Evolutionary conservation across 2,329 filamentous ascomycete species (phyloP), one percentile per base, ranked within the genome.

Genomic region (Stagonosporopsis tanaceti): DNA sequence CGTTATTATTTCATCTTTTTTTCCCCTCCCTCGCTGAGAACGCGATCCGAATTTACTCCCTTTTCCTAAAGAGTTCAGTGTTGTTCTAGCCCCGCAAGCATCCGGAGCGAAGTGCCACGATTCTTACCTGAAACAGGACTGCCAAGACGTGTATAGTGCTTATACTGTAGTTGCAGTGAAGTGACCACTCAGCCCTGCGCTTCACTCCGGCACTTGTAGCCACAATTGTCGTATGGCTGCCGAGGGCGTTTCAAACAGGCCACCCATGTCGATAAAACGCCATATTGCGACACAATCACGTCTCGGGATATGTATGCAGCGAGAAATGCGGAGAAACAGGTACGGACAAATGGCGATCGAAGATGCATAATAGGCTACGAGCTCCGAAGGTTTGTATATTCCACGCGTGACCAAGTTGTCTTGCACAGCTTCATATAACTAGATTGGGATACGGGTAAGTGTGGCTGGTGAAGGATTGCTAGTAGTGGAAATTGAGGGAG

Each of bases 121-220:
- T 24, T 48, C 45, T 48, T 52, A 51, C 55, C 24, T 58, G 47
- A 57, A 53, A 53, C 50, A 53, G 48, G 25, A 39, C 41, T 34
- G 64, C 65, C 63, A 68, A 66, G 62, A 47, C 8, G 20, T 52
- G 25, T 28, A 70, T 58, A 70, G 61, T 70, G 60, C 59, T 65
- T 68, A 59, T 55, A 57, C 34, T 47, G 50, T 41, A 46, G 51
- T 25, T 39, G 14, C 6, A 11, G 59, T 61, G 63, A 45, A 68
- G 69, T 68, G 68, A 62, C 70, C 69, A 70, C 69, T 70, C 66
- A 61, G 44, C 48, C 44, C 47, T n/a, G 20, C 40, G 57, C 64
- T 64, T 61, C 30, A 60, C 63, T 63, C 61, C 59, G 47, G 56
- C 53, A 53, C 11, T 17, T 25, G 42, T 38, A n/a, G 39, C 27